Base-by-base conservation (phyloP, 1,139 yeast genomes). In the Candida mesenterica region DNA sequence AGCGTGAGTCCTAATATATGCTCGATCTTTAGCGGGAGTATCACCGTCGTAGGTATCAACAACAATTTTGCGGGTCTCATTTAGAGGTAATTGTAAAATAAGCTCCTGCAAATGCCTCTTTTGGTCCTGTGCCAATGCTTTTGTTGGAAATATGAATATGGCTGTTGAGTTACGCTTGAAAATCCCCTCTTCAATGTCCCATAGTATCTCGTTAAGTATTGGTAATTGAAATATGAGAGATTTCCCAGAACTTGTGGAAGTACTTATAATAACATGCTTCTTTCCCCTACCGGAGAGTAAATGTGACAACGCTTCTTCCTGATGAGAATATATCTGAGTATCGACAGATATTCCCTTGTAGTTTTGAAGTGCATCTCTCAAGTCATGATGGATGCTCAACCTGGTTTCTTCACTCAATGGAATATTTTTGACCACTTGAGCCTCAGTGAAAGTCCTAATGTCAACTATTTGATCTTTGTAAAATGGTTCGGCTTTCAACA, bases 91-190 rank as follows among this genome's bases (percentile, higher is more conserved):
- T 26, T 61, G 56, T 4, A 59, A 57, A 18, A 87, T 62, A n/a
- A 89, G 63, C 22, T 74, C 77, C 34, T 72, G 70, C 37, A 94
- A 66, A 10, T 95, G 82, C 34, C 96, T 67, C 50, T 82, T 82
- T 59, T 92, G 99, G 63, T 92, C 98, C 54, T 92, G 98, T 0
- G 98, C 97, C 32, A 92, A 66, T 0, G 99, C 98, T 52, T 92
- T 92, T 0, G 99, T 92, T 1, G 99, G 98, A 51, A 92, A 92
- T 6, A 92, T 80, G 49, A 86, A 88, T 64, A 94, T 70, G 3
- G 96, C 88, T 0, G 96, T 85, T 14, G 67, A 48, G 1, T 45
- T 29, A 14, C 72, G 41, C 9, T 44, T 44, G 14, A 40, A 44
- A 3, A 37, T 29, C 1, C 58, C 58, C 18, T 44, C 41, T 14